Conservation (phyloP, 2,329 filamentous ascomycete genomes). For the Niveomyces coronatus region DNA sequence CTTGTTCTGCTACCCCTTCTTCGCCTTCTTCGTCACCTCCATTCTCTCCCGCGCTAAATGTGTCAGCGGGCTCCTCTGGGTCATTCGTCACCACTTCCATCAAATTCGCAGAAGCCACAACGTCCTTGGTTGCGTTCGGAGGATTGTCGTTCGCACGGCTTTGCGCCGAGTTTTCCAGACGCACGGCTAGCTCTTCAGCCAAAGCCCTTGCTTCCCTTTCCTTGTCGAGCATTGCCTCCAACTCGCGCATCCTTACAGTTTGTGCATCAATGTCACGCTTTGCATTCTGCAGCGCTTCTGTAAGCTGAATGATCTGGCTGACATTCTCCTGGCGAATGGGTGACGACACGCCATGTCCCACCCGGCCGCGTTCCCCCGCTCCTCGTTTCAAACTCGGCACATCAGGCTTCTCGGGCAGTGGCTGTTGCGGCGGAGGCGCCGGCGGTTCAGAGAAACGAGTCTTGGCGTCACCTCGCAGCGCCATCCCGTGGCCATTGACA, state of each 20-base stretch:
- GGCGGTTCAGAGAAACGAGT: conserved; percentile 86
- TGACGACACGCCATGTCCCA: conserved; percentile 40
- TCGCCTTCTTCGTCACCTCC: no score
- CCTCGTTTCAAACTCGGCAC: conserved; percentile 62
- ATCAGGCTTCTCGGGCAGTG: conserved; percentile 87
- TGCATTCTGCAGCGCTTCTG: conserved; percentile 72
- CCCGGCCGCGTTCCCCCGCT: conserved; percentile 65
- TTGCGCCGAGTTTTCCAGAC: conserved; percentile 47
- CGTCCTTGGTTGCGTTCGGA: conserved; percentile 4
- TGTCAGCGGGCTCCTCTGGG: no score
- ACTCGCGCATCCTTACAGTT: conserved; percentile 63
- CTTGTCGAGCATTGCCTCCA: conserved; percentile 63
- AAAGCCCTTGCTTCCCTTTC: conserved; percentile 74
- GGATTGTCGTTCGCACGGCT: conserved; percentile 21
- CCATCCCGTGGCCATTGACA: conserved; percentile 40
- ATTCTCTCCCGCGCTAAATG: no score
- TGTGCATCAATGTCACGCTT: conserved; percentile 85
- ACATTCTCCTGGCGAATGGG: conserved; percentile 48
- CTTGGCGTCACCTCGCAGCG: conserved; percentile 63
- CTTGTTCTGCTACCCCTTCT: conserved; percentile 12
- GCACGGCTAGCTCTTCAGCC: conserved; percentile 72
- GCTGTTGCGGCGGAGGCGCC: conserved; percentile 85
- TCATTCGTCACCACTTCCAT: no score
- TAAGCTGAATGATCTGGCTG: conserved; percentile 73
- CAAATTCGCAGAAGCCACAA: no score